Percentiles rank a stretch among this genome's conserved stretches.
These are phyloP conservation scores for Alternaria atra DNA, from an alignment of 2,329 filamentous ascomycete species.

Conservation along the genomic window DNA sequence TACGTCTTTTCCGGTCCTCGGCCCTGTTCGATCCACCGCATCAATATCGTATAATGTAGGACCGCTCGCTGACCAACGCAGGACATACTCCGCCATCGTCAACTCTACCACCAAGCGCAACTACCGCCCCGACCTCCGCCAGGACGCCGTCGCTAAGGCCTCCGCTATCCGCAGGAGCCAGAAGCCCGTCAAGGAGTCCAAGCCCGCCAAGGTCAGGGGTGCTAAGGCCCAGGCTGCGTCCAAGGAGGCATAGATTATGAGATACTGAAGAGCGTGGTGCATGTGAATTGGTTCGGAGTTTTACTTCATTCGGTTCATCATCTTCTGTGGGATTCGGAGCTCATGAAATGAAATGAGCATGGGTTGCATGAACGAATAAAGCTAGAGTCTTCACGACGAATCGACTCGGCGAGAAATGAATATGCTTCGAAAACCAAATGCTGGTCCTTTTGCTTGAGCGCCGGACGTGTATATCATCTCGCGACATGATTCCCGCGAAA, in stretches of 20 bases:
- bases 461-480: background rate
- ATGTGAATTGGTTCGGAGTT: slow-evolving; percentile 26
- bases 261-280: slow-evolving; percentile 15
- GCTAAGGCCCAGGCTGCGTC: slow-evolving; percentile 77
- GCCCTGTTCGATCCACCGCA: background rate
- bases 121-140: slow-evolving; percentile 71
- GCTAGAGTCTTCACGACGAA: slow-evolving; percentile 20
- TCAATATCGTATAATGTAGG: background rate
- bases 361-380: slow-evolving; percentile 19
- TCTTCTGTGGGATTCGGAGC: slow-evolving; percentile 22
- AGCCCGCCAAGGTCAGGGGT: slow-evolving; percentile 79
- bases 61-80: slow-evolving; percentile 16
- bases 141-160: slow-evolving; percentile 81
- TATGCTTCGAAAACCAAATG: slow-evolving; percentile 18
- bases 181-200: slow-evolving; percentile 77
- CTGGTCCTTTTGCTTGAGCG: background rate
- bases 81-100: slow-evolving; percentile 90
- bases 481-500: background rate
- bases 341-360: slow-evolving; percentile 20
- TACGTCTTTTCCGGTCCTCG: slow-evolving; percentile 58
- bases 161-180: slow-evolving; percentile 84
- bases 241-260: slow-evolving; percentile 39
- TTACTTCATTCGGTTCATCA: slow-evolving; percentile 32
- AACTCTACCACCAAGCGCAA: slow-evolving; percentile 81
- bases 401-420: slow-evolving; percentile 21